Evolutionary conservation across 1,284 basidiomycete genomes (phyloP).

Genomic region (Lentinula novae-zelandiae): DNA sequence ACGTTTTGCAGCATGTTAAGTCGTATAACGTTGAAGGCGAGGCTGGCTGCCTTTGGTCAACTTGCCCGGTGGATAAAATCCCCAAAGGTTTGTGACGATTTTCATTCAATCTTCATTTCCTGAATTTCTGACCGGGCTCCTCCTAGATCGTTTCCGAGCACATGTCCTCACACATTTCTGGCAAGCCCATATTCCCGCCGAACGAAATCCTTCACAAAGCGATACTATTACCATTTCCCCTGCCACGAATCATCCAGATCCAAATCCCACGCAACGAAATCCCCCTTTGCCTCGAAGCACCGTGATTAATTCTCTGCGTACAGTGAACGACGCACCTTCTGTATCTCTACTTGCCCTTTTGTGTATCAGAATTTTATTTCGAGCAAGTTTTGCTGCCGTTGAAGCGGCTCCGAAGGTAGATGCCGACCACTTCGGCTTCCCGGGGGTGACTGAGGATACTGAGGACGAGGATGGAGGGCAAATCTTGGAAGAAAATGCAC

Average conservation of each 20-base stretch:
- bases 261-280: constrained; percentile 57
- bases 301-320: constrained; percentile 50
- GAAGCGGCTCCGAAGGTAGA: constrained; percentile 72
- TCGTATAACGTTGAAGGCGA: constrained; percentile 36
- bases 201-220: constrained; percentile 62
- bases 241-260: constrained; percentile 49
- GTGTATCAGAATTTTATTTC: constrained; percentile 71
- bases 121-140: background rate
- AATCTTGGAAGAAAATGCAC: constrained; percentile 26
- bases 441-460: constrained; percentile 64
- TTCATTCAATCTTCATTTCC: no score
- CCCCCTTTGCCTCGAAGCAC: constrained; percentile 61
- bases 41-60: constrained; percentile 60
- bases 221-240: constrained; percentile 63
- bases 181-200: constrained; percentile 38
- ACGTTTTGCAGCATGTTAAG: constrained; percentile 56
- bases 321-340: constrained; percentile 62
- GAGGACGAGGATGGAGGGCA: constrained; percentile 48
- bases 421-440: constrained; percentile 80
- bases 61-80: constrained; percentile 47
- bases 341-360: constrained; percentile 72
- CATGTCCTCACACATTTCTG: constrained; percentile 76
- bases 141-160: constrained; percentile 42
- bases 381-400: constrained; percentile 64
- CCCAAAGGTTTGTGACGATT: constrained; percentile 28